Evolutionary conservation across 1,284 basidiomycete species (phyloP).

Genomic region (Anthracocystis panici-leucophaei): DNA sequence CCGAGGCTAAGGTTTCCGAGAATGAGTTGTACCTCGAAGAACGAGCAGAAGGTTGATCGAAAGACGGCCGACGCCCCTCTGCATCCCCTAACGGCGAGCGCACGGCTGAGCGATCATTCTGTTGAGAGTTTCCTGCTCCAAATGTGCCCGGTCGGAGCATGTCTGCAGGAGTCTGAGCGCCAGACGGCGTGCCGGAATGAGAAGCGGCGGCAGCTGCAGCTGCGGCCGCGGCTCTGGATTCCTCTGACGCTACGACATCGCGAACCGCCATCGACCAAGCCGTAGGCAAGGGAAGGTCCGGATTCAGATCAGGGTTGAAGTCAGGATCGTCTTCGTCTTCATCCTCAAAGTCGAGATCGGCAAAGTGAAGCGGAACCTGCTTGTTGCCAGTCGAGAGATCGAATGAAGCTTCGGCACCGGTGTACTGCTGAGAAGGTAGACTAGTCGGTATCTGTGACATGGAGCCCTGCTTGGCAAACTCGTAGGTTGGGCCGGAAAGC

Average conservation of each 20-base stretch:
- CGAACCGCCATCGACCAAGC: constrained; percentile 60
- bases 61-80: constrained; percentile 12
- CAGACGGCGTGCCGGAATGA: constrained; percentile 41
- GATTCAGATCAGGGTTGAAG: constrained; percentile 53
- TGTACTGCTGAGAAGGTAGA: not conserved
- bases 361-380: constrained; percentile 39
- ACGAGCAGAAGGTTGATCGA: constrained; percentile 3
- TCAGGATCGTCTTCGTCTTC: constrained; percentile 62
- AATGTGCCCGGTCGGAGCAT: constrained; percentile 3
- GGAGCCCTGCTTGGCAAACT: constrained; percentile 3
- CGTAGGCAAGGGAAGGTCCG: constrained; percentile 48
- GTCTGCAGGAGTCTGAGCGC: constrained; percentile 30
- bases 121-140: not conserved
- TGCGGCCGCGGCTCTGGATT: constrained; percentile 42
- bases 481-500: constrained; percentile 4
- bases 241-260: constrained; percentile 51
- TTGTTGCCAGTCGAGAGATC: constrained; percentile 1
- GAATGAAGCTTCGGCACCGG: not conserved
- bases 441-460: constrained; percentile 4
- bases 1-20: constrained; percentile 1
- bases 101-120: constrained; percentile 1
- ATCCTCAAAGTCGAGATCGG: constrained; percentile 57
- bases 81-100: not conserved
- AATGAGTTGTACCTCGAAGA: constrained; percentile 1
- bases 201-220: constrained; percentile 37